Percentiles rank a stretch among this genome's conserved stretches.
These are phyloP conservation scores for Limonium bicolor DNA, from an alignment of 148 eudicot genomes.

Conservation along the genomic window DNA sequence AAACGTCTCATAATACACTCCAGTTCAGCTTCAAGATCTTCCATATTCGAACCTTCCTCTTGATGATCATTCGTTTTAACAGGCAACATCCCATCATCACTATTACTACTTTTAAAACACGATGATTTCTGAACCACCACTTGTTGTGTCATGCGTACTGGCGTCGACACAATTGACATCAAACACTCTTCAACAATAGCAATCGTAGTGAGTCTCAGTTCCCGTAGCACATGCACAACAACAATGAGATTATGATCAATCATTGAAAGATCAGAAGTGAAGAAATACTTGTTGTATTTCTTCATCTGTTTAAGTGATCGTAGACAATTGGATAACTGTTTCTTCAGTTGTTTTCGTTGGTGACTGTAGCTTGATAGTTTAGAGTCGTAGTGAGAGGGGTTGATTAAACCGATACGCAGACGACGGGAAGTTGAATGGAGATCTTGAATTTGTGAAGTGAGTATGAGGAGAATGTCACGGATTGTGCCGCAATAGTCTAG, in stretches of 20 bases:
- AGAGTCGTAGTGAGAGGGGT: conserved; percentile 7
- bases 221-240: conserved; percentile 46
- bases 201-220: conserved; percentile 38
- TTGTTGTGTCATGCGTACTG: too few species aligned
- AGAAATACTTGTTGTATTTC: conserved; percentile 7
- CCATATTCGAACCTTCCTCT: too few species aligned
- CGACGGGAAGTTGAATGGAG: conserved; percentile 32
- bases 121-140: too few species aligned
- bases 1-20: conserved; percentile 49
- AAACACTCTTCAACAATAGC: conserved; percentile 36
- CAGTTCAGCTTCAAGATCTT: conserved; percentile 40
- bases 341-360: conserved; percentile 35
- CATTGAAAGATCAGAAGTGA: conserved; percentile 8
- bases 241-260: conserved; percentile 32
- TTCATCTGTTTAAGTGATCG: conserved; percentile 28
- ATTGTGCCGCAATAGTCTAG: conserved; percentile 40
- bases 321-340: conserved; percentile 28
- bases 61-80: too few species aligned
- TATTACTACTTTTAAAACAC: too few species aligned
- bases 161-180: too few species aligned
- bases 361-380: conserved; percentile 14
- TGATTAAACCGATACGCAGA: conserved; percentile 7
- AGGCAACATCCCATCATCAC: too few species aligned
- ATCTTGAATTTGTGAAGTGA: conserved; percentile 40
- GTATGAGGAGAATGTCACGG: conserved; percentile 27